Percentiles rank a stretch among this genome's conserved stretches.
Evolutionary conservation across 306 rosid genomes (phyloP).

Genomic region (Lagenaria siceraria): DNA sequence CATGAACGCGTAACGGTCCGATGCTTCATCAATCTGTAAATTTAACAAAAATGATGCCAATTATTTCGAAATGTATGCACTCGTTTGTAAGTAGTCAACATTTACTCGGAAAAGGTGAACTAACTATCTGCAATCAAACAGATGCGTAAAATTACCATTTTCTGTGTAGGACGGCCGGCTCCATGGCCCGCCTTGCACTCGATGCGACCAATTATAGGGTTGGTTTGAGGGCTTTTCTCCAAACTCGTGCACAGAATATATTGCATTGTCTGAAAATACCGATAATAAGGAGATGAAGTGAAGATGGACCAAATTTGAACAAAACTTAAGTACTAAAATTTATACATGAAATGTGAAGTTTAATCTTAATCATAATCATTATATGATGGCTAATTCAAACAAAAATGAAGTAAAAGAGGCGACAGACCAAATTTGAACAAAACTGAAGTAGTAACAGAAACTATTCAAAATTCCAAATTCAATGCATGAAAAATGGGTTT

Average conservation of each 20-base stretch:
- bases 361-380: neutral
- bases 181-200: conserved; percentile 89
- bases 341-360: neutral
- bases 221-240: conserved; percentile 72
- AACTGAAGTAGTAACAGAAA: too few relatives aligned
- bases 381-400: neutral
- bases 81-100: neutral
- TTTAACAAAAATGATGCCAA: neutral
- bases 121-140: neutral
- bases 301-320: neutral
- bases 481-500: neutral
- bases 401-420: neutral
- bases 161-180: conserved; percentile 86
- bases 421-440: too few relatives aligned
- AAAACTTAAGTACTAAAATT: neutral
- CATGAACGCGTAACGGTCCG: conserved; percentile 47
- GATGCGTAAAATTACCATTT: conserved; percentile 23
- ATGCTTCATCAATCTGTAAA: conserved; percentile 45
- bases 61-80: neutral
- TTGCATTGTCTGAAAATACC: conserved; percentile 51
- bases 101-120: neutral
- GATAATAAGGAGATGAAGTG: neutral
- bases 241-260: conserved; percentile 51
- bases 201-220: conserved; percentile 83
- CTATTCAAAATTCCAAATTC: neutral